phyloP scores from a whole-genome alignment of 2,329 filamentous ascomycete species.

The Madurella mycetomatis region DNA sequence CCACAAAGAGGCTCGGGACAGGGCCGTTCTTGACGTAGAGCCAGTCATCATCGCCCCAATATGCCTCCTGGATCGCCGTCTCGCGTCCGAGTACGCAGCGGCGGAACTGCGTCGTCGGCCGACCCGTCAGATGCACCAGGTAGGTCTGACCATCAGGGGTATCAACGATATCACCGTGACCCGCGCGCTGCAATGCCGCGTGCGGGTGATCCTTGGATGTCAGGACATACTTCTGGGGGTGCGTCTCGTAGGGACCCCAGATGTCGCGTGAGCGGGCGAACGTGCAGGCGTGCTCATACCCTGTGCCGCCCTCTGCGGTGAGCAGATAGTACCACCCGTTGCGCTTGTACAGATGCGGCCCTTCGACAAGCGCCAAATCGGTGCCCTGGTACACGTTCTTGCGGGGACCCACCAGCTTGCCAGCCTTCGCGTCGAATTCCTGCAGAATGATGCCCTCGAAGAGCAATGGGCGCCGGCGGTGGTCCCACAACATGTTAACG shows the following conservation, averaged over 20 bases:
- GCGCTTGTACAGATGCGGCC: slow-evolving; percentile 55
- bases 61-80: slow-evolving; percentile 55
- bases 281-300: slow-evolving; percentile 57
- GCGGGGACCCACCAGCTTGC: slow-evolving; percentile 50
- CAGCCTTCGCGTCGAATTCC: slow-evolving; percentile 48
- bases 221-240: slow-evolving; percentile 55
- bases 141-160: slow-evolving; percentile 50
- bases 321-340: slow-evolving; percentile 57
- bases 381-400: slow-evolving; percentile 55
- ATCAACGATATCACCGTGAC: slow-evolving; percentile 52
- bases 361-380: slow-evolving; percentile 51
- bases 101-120: slow-evolving; percentile 47
- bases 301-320: slow-evolving; percentile 58
- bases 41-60: slow-evolving; percentile 58
- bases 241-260: slow-evolving; percentile 59
- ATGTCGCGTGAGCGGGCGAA: slow-evolving; percentile 49
- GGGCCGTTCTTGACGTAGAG: slow-evolving; percentile 57
- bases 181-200: slow-evolving; percentile 48
- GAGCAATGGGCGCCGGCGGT: slow-evolving; percentile 42
- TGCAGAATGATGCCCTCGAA: slow-evolving; percentile 57
- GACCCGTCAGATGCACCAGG: slow-evolving; percentile 49
- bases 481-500: slow-evolving; percentile 54
- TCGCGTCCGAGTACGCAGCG: slow-evolving; percentile 53
- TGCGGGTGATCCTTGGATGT: slow-evolving; percentile 48
- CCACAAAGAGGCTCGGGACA: slow-evolving; percentile 49